These are phyloP conservation scores for Sequoia sempervirens DNA, from an alignment of 75 land plant species.

Conservation along the genomic window DNA sequence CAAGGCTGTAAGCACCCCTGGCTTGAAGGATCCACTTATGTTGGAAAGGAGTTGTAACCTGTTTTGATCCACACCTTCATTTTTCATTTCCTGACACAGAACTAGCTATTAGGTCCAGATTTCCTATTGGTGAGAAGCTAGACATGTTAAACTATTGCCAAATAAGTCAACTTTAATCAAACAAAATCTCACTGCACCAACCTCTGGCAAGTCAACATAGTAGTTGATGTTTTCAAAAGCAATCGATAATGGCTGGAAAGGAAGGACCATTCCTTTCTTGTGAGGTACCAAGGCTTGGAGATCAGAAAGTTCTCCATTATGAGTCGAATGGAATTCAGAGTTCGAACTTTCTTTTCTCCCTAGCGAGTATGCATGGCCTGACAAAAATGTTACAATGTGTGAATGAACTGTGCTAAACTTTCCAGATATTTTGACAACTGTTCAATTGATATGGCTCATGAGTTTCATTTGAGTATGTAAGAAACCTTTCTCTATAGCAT, in stretches of 20 bases:
- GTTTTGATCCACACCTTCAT: conserved; percentile 50
- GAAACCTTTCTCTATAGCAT: not conserved
- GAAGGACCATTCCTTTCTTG: conserved; percentile 33
- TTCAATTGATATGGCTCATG: not conserved
- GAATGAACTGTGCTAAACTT: not conserved
- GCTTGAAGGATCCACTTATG: conserved; percentile 70
- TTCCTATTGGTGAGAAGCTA: not conserved
- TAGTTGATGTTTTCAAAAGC: conserved; percentile 28
- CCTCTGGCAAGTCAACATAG: conserved; percentile 46
- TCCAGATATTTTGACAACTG: not conserved
- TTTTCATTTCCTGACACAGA: conserved; percentile 64
- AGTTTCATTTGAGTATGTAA: not conserved
- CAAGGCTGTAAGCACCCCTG: conserved; percentile 69
- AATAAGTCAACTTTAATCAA: not conserved
- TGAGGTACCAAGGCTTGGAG: conserved; percentile 18
- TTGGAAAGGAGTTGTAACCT: conserved; percentile 53
- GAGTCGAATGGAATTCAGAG: conserved; percentile 5
- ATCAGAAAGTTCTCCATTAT: not conserved
- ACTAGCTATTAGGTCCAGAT: not conserved
- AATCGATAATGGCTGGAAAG: conserved; percentile 32
- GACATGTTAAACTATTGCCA: not conserved
- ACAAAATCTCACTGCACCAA: conserved; percentile 14
- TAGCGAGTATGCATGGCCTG: not conserved
- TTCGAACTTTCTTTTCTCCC: conserved; percentile 21
- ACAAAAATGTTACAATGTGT: conserved; percentile 2